Conservation (phyloP, 2,329 filamentous ascomycete genomes). For the Onygenales sp. region DNA sequence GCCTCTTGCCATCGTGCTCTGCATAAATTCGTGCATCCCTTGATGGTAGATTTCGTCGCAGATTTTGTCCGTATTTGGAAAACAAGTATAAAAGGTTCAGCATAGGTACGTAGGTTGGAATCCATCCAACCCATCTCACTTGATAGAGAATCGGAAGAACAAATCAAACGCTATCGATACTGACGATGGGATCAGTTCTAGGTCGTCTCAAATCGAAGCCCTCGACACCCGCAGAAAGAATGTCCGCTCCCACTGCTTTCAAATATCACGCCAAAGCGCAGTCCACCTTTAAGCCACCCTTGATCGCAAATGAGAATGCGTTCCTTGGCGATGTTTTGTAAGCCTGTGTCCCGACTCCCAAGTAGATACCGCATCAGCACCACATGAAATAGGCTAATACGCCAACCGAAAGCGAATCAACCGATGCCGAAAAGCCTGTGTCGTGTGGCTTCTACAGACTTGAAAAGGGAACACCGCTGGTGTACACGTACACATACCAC, state of each 20-base stretch:
- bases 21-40: too few species aligned
- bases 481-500: constrained; percentile 61
- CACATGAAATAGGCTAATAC: too few species aligned
- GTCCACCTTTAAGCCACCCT: constrained; percentile 51
- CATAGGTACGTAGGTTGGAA: too few species aligned
- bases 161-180: background rate
- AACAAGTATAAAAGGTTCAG: too few species aligned
- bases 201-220: background rate
- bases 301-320: constrained; percentile 59
- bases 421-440: constrained; percentile 50
- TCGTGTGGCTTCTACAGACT: constrained; percentile 57
- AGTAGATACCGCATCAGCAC: background rate
- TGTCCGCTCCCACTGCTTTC: constrained; percentile 26
- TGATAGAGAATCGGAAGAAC: too few species aligned
- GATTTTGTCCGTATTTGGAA: too few species aligned
- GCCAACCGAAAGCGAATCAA: constrained; percentile 35
- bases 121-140: too few species aligned
- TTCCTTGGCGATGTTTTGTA: constrained; percentile 54
- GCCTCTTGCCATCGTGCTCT: too few species aligned
- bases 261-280: constrained; percentile 50
- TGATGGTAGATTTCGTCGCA: too few species aligned
- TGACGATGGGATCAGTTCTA: background rate
- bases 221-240: background rate
- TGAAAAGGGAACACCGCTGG: constrained; percentile 57
- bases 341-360: background rate